Evolutionary conservation across 768 basidiomycete species (phyloP), one percentile per base, ranked within the genome.

Genomic region (Panellus pusillus): DNA sequence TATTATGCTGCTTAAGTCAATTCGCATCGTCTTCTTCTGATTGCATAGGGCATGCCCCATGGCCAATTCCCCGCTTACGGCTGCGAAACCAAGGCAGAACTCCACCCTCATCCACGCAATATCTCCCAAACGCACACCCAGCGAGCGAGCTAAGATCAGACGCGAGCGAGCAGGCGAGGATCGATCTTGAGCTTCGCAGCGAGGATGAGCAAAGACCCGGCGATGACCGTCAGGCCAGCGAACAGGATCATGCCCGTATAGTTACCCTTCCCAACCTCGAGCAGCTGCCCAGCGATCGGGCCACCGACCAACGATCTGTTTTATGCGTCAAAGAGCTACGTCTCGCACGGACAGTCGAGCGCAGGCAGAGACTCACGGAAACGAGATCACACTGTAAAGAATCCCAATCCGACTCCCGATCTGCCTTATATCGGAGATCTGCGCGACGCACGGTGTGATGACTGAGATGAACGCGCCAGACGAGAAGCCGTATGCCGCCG

Each of bases 381-480:
- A 73, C 0, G 87, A 83, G 18, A 87, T 80, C 13, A 86, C 68
- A 17, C 74, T 83, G 62, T 87, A 89, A 38, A 88, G 63, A 54
- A 82, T 70, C 17, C 87, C 87, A 39, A 89, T 81, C 42, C 84
- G 74, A 19, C 76, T 75, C 4, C 87, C 87, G 44, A 87, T 79
- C 62, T 81, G 78, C 8, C 71, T 62, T 18, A 78, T 69, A 36
- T 85, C 76, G 31, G 84, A 84, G 47, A 88, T 84, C 61, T 84
- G 82, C 18, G 78, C 83, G 19, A 89, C 77, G 61, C 85, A 87
- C 0, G 86, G 85, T 11, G 79, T 83, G 56, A 89, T 68, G 37
- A 88, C 75, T 35, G 84, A 81, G 43, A 86, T 82, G 68, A 88
- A 83, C 9, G 84, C 82, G 5, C 87, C 87, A 0, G 81, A 84